Evolutionary conservation across 495 filamentous ascomycete species (phyloP), one percentile per base, ranked within the genome.

Genomic region (Apodospora peruviana): DNA sequence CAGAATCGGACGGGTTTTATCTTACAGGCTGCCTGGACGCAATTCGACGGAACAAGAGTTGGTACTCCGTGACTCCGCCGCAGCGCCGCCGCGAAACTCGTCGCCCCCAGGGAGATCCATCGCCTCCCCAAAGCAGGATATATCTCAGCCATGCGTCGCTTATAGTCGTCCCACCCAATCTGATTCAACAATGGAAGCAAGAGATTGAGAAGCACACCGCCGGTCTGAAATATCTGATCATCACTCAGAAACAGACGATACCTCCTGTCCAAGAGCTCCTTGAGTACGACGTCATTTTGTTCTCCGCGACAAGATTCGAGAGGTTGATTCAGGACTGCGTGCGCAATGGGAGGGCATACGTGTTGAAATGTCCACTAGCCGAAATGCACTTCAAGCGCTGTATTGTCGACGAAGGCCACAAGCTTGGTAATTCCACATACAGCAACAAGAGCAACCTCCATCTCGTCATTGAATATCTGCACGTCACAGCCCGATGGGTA

Each of bases 341-440:
- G 0, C 55, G 36, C 9, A 37, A 47, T 11, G 44, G 5, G 43
- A 51, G 23, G 7, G 29, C n/a, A 7, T 50, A 19, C 9, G 39
- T 51, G 24, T 20, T 54, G n/a, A 39, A 52, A 19, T 57, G 49
- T 18, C 80, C 85, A 0, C 66, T 96, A 5, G 81, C 80, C 35
- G 59, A 79, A 16, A 66, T 96, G 10, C 89, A 87, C 53, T 95
- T 89, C 74, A 80, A 95, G 50, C 79, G 91, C 11, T 78, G 91
- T 37, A 90, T 97, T 29, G 83, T 94, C 25, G 91, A 97, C 47
- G 91, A 97, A 75, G 91, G 91, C 1, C 90, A 96, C 60, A 84
- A 78, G 36, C 81, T 95, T 35, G 85, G 85, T 0, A 78, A 74
- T 24, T 66, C 69, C 0, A 71, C 76, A 4, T 64, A 69, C 16